phyloP scores from a whole-genome alignment of 2,329 filamentous ascomycete species.

The Paraphaeosphaeria sporulosa region DNA sequence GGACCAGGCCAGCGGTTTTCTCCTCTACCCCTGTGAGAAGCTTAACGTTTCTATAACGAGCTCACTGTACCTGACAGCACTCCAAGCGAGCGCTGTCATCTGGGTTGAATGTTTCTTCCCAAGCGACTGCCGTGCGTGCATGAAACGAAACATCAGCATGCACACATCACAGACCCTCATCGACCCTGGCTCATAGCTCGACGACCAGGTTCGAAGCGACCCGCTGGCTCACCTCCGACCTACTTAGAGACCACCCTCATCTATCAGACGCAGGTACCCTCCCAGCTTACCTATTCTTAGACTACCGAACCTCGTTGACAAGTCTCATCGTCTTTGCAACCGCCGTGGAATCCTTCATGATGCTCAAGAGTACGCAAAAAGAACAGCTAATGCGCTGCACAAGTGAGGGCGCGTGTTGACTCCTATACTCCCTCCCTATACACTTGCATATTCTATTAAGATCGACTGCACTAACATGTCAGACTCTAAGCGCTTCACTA shows the following conservation, averaged over 20 bases:
- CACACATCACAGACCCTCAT: neutral
- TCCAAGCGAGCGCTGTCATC: no score
- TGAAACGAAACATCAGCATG: slow-evolving; percentile 17
- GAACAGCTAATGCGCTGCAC: neutral
- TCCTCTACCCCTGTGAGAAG: slow-evolving; percentile 23
- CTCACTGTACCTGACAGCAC: slow-evolving; percentile 10
- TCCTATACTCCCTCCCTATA: neutral
- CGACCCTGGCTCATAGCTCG: slow-evolving; percentile 1
- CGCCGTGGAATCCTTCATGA: slow-evolving; percentile 11
- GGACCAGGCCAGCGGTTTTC: slow-evolving; percentile 18
- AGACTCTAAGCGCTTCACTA: slow-evolving; percentile 3
- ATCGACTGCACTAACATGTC: neutral
- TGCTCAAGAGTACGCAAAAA: neutral
- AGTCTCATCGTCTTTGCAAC: slow-evolving; percentile 6
- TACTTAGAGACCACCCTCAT: slow-evolving; percentile 20
- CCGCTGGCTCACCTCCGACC: slow-evolving; percentile 2
- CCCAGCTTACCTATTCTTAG: slow-evolving; percentile 28
- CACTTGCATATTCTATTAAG: neutral
- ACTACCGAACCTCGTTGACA: slow-evolving; percentile 12
- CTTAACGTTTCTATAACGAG: slow-evolving; percentile 35
- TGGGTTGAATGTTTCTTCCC: neutral
- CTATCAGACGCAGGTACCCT: slow-evolving; percentile 28
- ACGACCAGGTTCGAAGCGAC: neutral
- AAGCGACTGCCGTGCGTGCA: slow-evolving; percentile 1
- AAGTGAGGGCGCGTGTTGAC: neutral